A percentile compares a stretch with the other conserved stretches of the same genome.
These are phyloP conservation scores for Geotrichum restrictum DNA, from an alignment of 1,139 yeast species.

Conservation along the genomic window DNA sequence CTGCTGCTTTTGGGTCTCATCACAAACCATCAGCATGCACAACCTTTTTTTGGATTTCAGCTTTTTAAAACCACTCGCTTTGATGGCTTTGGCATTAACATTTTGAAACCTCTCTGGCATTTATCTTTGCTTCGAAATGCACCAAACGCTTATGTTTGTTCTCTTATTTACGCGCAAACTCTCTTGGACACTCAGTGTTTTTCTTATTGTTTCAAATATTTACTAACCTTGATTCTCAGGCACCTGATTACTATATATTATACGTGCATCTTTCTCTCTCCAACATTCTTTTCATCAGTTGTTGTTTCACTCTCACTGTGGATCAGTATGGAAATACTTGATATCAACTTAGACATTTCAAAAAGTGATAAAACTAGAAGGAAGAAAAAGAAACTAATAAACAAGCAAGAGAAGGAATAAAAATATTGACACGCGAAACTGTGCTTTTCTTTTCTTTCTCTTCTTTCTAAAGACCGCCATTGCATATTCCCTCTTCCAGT, in stretches of 20 bases:
- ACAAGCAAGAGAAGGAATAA: not conserved
- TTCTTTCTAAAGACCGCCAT: no score
- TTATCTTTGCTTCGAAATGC: no score
- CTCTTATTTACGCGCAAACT: no score
- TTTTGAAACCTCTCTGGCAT: no score
- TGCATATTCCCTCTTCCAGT: no score
- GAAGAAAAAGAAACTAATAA: not conserved
- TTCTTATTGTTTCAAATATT: not conserved
- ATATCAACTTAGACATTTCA: not conserved
- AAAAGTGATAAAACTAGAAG: not conserved
- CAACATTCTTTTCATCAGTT: not conserved
- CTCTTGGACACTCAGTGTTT: not conserved
- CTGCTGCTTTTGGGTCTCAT: no score
- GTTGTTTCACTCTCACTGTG: slow-evolving; percentile 6
- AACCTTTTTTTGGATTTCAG: no score
- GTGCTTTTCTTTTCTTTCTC: not conserved
- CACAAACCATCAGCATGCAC: no score
- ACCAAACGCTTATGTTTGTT: no score
- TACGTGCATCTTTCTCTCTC: not conserved
- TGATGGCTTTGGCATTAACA: no score
- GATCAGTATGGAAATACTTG: slow-evolving; percentile 4
- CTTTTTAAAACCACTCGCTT: no score
- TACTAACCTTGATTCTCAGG: slow-evolving; percentile 1
- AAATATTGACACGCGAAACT: not conserved
- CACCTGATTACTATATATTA: not conserved